phyloP scores from a whole-genome alignment of 1,139 yeast species.

The Zygotorulaspora mrakii region DNA sequence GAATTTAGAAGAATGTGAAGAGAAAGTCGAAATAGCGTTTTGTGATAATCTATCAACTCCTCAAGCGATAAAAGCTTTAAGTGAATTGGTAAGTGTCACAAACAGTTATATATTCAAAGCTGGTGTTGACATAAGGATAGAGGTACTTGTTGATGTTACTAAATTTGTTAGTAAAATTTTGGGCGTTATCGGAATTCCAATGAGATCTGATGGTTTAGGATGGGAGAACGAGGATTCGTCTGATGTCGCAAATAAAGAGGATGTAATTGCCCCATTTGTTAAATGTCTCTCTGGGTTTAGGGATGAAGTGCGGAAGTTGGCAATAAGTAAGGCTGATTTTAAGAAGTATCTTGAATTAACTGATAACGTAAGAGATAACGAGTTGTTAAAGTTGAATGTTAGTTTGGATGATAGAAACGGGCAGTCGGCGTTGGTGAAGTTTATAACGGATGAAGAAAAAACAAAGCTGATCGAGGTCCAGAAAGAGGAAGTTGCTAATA shows the following conservation, averaged over 20 bases:
- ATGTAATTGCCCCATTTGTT: conserved; percentile 71
- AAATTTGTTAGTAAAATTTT: conserved; percentile 69
- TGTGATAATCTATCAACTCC: conserved; percentile 87
- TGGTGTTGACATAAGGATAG: conserved; percentile 54
- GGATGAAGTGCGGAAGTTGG: conserved; percentile 69
- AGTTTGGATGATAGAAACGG: conserved; percentile 85
- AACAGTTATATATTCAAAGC: conserved; percentile 65
- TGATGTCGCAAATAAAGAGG: conserved; percentile 49
- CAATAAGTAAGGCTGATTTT: conserved; percentile 60
- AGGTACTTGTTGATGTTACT: conserved; percentile 61
- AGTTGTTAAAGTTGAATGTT: conserved; percentile 69
- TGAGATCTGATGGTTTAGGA: conserved; percentile 68
- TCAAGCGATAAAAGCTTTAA: conserved; percentile 58
- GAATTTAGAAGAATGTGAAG: conserved; percentile 53
- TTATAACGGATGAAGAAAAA: conserved; percentile 63
- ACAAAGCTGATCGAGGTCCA: conserved; percentile 49
- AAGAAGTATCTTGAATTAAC: conserved; percentile 54
- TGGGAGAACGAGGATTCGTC: conserved; percentile 53
- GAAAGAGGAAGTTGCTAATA: conserved; percentile 51
- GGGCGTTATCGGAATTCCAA: conserved; percentile 68
- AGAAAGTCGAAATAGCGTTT: conserved; percentile 69
- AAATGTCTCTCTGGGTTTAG: conserved; percentile 75
- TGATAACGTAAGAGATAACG: conserved; percentile 58
- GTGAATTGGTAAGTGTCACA: conserved; percentile 64
- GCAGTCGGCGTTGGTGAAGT: conserved; percentile 69